These are phyloP conservation scores for Chionographis japonica DNA, from an alignment of 106 monocot genomes.

Conservation along the genomic window DNA sequence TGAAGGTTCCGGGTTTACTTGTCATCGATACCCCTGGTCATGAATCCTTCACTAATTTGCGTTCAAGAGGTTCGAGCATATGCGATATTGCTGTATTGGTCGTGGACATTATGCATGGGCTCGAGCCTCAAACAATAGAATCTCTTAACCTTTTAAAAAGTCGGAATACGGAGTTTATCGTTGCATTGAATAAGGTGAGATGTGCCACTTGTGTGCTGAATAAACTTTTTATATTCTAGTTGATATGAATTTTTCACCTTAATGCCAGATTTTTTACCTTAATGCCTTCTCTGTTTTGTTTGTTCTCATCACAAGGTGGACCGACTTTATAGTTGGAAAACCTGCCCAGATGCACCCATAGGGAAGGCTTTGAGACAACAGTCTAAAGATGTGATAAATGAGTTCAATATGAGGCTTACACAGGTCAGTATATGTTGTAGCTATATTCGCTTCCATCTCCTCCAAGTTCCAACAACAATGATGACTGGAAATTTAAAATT, in stretches of 20 bases:
- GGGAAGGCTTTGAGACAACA: slow-evolving; percentile 75
- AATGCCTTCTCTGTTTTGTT: neutral
- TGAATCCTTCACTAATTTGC: slow-evolving; percentile 85
- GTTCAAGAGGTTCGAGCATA: slow-evolving; percentile 95
- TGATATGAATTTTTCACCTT: neutral
- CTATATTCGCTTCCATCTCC: neutral
- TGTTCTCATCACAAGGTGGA: slow-evolving; percentile 57
- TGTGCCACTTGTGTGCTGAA: neutral
- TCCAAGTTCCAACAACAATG: neutral
- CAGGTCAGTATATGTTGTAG: slow-evolving; percentile 34
- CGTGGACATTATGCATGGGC: slow-evolving; percentile 98
- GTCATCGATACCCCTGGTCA: slow-evolving; percentile 99
- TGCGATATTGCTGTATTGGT: slow-evolving; percentile 98
- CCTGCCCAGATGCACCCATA: slow-evolving; percentile 66
- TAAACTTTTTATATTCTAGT: neutral
- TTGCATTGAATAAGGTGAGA: slow-evolving; percentile 93
- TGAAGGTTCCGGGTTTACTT: slow-evolving; percentile 93
- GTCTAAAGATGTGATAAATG: slow-evolving; percentile 78
- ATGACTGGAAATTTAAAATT: neutral
- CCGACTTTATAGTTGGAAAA: slow-evolving; percentile 95
- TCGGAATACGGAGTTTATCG: slow-evolving; percentile 84
- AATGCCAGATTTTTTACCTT: neutral
- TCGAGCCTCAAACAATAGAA: slow-evolving; percentile 94
- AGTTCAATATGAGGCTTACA: slow-evolving; percentile 78
- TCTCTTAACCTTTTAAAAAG: slow-evolving; percentile 85